phyloP scores from a whole-genome alignment of 495 filamentous ascomycete genomes.

The Penicillium herquei region DNA sequence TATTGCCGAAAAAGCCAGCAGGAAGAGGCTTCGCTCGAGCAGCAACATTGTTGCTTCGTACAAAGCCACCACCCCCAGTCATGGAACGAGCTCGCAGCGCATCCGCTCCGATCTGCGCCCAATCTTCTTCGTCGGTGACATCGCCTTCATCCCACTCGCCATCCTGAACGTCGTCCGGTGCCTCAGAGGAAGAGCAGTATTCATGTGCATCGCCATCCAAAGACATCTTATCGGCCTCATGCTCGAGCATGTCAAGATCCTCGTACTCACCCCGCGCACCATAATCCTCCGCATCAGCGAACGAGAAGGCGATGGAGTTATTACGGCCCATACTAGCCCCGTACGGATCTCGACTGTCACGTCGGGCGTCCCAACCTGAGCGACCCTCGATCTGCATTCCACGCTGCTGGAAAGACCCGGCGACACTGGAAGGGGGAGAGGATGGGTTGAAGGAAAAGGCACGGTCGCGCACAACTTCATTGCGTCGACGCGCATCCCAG shows the following conservation, averaged over 20 bases:
- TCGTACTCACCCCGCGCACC: slow-evolving; percentile 28
- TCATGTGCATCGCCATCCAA: slow-evolving; percentile 68
- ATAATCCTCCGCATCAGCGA: slow-evolving; percentile 55
- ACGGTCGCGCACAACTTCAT: slow-evolving; percentile 55
- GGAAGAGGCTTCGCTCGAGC: slow-evolving; percentile 31
- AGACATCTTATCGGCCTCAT: slow-evolving; percentile 96
- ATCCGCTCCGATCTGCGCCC: slow-evolving; percentile 85
- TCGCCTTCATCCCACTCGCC: slow-evolving; percentile 73
- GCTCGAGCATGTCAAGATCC: slow-evolving; percentile 69
- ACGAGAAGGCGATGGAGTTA: slow-evolving; percentile 71
- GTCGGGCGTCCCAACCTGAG: slow-evolving; percentile 47
- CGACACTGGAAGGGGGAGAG: slow-evolving; percentile 50
- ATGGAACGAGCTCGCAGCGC: slow-evolving; percentile 75
- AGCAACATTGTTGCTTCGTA: slow-evolving; percentile 25
- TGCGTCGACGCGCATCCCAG: slow-evolving; percentile 81
- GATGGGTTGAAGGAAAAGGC: slow-evolving; percentile 28
- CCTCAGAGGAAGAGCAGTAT: slow-evolving; percentile 71
- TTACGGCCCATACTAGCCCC: slow-evolving; percentile 60
- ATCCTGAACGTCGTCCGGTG: slow-evolving; percentile 61
- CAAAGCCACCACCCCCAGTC: slow-evolving; percentile 35
- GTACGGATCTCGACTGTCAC: slow-evolving; percentile 36
- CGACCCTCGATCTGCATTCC: slow-evolving; percentile 63
- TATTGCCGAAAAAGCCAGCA: slow-evolving; percentile 37
- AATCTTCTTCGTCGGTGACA: slow-evolving; percentile 96
- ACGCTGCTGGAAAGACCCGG: slow-evolving; percentile 48